Conservation (phyloP, 805 yeast genomes). For the Yarrowia hollandica region DNA sequence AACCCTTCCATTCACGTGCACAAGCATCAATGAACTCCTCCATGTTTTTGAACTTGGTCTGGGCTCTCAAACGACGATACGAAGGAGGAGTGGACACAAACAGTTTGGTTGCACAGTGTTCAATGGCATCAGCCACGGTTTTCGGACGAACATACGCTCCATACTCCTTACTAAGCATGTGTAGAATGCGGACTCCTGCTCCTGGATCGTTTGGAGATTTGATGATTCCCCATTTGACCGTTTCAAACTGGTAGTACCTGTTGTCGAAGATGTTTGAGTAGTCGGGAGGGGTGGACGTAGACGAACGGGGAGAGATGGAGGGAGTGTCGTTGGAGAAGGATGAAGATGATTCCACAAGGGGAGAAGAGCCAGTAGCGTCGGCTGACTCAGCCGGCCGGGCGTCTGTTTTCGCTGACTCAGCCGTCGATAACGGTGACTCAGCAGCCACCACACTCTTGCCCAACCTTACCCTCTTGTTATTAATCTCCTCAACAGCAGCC, state of each 20-base stretch:
- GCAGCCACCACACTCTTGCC: too few species aligned
- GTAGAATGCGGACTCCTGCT: slow-evolving; percentile 3
- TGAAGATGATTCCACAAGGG: too few species aligned
- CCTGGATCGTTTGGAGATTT: slow-evolving; percentile 12
- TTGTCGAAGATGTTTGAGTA: not conserved
- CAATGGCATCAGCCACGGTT: not conserved
- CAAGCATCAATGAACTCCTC: not conserved
- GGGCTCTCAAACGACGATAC: not conserved
- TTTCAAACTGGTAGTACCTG: slow-evolving; percentile 9
- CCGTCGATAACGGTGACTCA: too few species aligned
- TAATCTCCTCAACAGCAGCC: not conserved
- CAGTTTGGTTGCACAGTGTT: not conserved
- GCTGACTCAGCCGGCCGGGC: too few species aligned
- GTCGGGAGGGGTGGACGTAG: not conserved
- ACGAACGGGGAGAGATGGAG: not conserved
- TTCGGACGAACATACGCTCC: not conserved
- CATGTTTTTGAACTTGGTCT: slow-evolving; percentile 15
- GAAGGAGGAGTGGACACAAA: slow-evolving; percentile 1
- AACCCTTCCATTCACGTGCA: not conserved
- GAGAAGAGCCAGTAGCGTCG: too few species aligned
- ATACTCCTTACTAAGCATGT: not conserved
- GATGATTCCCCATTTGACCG: slow-evolving; percentile 14
- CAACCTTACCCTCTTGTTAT: too few species aligned
- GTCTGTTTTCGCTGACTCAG: too few species aligned
- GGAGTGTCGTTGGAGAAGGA: too few species aligned